Evolutionary conservation across 108 stramenopile genomes (phyloP), one percentile per base, ranked within the genome.

Genomic region (Skeletonema costatum): DNA sequence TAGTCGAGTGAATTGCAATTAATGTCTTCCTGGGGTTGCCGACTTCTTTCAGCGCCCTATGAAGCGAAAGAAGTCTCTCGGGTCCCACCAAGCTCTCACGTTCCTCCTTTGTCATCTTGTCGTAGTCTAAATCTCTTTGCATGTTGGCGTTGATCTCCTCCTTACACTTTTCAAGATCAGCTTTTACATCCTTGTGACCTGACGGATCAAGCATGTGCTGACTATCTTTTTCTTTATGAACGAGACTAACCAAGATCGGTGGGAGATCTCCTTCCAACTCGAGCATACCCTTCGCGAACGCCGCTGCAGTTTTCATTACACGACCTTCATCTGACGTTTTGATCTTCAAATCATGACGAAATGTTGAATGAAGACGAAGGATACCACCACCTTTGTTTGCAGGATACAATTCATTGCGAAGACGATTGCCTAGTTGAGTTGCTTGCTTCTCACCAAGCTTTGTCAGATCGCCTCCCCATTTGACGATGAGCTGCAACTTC

Each of bases 381-480:
- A 99, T 92, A 10, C 98, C 98, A 21, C 97, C 98, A 46, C 90
- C 90, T 13, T 60, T 41, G 32, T 50, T 60, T 8, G 32, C 12
- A 31, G 98, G 99, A 68, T 99, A 99, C 78, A 98, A 80, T 25
- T 86, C 83, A 59, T 92, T 87, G 6, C 99, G 88, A 56, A 99
- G 91, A 17, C 87, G 86, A 39, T 93, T 88, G 6, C 99, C 99
- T 41, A 99, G 86, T 65, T 77, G 76, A 75, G 96, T 90, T 2
- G 98, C 97, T 84, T 99, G 99, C 71, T 92, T 83, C 67, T 91
- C 86, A 9, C 98, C 98, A 39, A 97, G 81, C 68, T 96, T 91
- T 19, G 98, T 99, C 64, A 99, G 86, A 66, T 97, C 98, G 0
- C 99, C 99, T 12, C 99, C 99, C 98, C 98, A 99, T 87, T 99